Base-by-base conservation (phyloP, 2,329 filamentous ascomycete species). In the Cladosporium phlei region DNA sequence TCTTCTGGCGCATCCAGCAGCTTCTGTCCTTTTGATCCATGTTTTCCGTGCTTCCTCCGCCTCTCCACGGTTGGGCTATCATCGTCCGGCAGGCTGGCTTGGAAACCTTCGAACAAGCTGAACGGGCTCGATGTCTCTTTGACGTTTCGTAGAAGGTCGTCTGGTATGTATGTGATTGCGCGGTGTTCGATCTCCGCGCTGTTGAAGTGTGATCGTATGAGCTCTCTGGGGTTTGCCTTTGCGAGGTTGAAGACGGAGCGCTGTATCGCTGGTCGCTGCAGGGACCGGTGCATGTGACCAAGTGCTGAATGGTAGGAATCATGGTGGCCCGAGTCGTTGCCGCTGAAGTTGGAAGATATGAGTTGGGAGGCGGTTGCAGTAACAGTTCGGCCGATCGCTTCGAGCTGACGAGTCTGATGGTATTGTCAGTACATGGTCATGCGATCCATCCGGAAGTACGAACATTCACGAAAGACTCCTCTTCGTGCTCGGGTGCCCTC, bases 31-130 rank as follows among this genome's bases (percentile, higher is more conserved):
- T 86, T 80, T 6, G 87, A 87, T 32, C 81, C 78, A 51, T 82
- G 80, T 57, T 86, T 79, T 43, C 83, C 71, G 54, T 78, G 79
- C 56, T 81, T 60, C 64, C 84, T 86, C 63, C 84, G 83, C 55
- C 78, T 79, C n/a, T 50, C 51, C 3, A 45, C 38, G 27, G 50
- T 53, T 9, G 45, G 39, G 9, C 21, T 44, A 46, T 71, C 72
- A 38, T 75, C 70, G 47, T 93, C 86, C 2, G 90, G 90, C 52
- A 95, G 76, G 53, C 83, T 90, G 38, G 91, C 93, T 69, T 95
- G 84, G 67, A 98, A 98, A 55, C 93, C 93, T 67, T 98, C 88
- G 66, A 98, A 97, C 34, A 98, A 76, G 30, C 90, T 96, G 70
- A 95, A 98, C 12, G 82, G 75, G 67, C 87, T 94, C 17, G 84